Evolutionary conservation across 345 rosid genomes (phyloP).

Genomic region (Eutrema japonicum): DNA sequence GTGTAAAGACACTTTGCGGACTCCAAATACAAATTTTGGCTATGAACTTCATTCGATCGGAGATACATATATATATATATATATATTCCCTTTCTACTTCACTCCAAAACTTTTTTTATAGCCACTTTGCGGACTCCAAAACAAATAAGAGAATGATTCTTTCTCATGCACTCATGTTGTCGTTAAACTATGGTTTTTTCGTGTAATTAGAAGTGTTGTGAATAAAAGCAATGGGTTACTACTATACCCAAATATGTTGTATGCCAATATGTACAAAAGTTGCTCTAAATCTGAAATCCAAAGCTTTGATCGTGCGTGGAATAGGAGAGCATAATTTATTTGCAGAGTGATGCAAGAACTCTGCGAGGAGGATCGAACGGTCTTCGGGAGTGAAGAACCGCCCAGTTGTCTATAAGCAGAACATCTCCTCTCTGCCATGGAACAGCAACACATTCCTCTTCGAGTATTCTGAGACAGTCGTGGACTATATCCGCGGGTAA

Average conservation of each 20-base stretch:
- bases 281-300: background rate
- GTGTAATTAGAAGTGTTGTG: background rate
- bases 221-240: conserved; percentile 25
- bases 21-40: background rate
- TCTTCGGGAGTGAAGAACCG: conserved; percentile 79
- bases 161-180: no score
- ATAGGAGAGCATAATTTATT: conserved; percentile 42
- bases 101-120: no score
- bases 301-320: background rate
- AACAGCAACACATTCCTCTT: conserved; percentile 75
- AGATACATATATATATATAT: background rate
- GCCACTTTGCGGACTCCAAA: no score
- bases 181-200: no score
- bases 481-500: conserved; percentile 64
- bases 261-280: conserved; percentile 14
- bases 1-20: background rate
- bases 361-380: conserved; percentile 79
- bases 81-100: background rate
- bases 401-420: conserved; percentile 79
- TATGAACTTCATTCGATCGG: background rate
- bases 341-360: conserved; percentile 84
- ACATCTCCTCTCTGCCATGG: conserved; percentile 95
- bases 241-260: conserved; percentile 19
- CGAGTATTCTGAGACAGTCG: conserved; percentile 68
- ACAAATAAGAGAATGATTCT: no score